Base-by-base conservation (phyloP, 257 asterid genomes). In the Ilex asprella region DNA sequence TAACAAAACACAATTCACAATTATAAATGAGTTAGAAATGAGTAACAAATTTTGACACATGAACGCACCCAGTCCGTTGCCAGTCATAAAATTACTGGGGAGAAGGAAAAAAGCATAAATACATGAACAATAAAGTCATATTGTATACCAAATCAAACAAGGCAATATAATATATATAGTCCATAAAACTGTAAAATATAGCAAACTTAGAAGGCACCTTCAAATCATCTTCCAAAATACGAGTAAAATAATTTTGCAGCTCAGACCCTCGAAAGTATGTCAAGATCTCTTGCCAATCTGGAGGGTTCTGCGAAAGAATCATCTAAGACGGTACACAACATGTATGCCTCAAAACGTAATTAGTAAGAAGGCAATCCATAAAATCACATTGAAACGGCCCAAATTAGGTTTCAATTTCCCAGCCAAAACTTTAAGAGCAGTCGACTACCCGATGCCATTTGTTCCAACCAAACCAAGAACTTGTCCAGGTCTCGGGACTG, bases 211-310 rank as follows among this genome's bases (percentile, higher is more conserved):
- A 73, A 75, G 43, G 39, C 60, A 86, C 99, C 96, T 93, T 93
- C 66, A 93, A 75, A 76, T 93, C 85, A 77, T 93, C 99, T 85
- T 93, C 99, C 71, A 89, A 84, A 73, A 93, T 87, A 56, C 96
- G 96, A 68, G 99, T 89, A 67, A 93, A 93, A 72, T 87, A 93
- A 71, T 93, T 93, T 77, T 93, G 99, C 73, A 93, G 78, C 73
- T 93, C 99, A 61, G 99, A 93, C 63, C 99, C 99, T 72, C 99
- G 85, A 67, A 93, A 93, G 78, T 93, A 80, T 55, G 97, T 89
- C 86, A 89, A 79, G 60, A 93, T 93, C 79, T 93, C 97, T 75
- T 89, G 97, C 99, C 99, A 93, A 70, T 93, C 97, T 63, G 99
- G 99, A 58, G 99, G 99, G 64, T 83, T 89, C 97, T 92, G 89